Base-by-base conservation (phyloP, 2,329 filamentous ascomycete genomes). In the Hypomyces perniciosus region DNA sequence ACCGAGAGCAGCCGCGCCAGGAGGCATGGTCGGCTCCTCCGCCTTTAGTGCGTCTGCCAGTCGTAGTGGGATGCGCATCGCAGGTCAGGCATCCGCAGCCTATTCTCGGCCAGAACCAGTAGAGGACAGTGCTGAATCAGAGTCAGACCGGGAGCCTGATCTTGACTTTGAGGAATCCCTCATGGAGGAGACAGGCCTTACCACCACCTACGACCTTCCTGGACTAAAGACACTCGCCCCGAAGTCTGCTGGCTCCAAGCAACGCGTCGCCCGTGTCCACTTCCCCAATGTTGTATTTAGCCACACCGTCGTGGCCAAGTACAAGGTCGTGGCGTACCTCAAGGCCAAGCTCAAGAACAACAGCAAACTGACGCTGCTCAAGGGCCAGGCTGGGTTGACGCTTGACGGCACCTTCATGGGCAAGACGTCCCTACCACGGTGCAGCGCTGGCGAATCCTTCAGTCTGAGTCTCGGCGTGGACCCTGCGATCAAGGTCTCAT, bases 371-470 rank as follows among this genome's bases (percentile, higher is more conserved):
- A 78, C 79, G 0, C 69, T 85, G 6, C 73, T 83, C 20, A 69
- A 70, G 45, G 81, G 81, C 4, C 72, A 72, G 1, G 72, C 74
- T 0, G 79, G 80, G 5, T 68, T 85, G 6, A 84, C 79, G 0
- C 74, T 85, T n/a, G 83, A 86, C 60, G 79, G 80, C 3, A 73
- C 73, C 7, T 85, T 85, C 65, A 68, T 85, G 49, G 81, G 82
- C 4, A 78, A 78, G 50, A 74, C 76, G 2, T 68, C 61, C 1
- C 68, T 85, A 33, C 78, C 80, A 2, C 74, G 75, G 30, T 82
- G 80, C 61, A 76, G 72, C 42, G 68, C 79, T 0, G 78, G 79
- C 35, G 78, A 80, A 46, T 57, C 61, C 1, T 78, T 85, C 61
- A 68, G 65, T 26, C 67, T 85, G 1, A 71, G 70, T 44, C 69